Base-by-base conservation (phyloP, 2,329 filamentous ascomycete genomes). In the Raffaelea ambrosiae region DNA sequence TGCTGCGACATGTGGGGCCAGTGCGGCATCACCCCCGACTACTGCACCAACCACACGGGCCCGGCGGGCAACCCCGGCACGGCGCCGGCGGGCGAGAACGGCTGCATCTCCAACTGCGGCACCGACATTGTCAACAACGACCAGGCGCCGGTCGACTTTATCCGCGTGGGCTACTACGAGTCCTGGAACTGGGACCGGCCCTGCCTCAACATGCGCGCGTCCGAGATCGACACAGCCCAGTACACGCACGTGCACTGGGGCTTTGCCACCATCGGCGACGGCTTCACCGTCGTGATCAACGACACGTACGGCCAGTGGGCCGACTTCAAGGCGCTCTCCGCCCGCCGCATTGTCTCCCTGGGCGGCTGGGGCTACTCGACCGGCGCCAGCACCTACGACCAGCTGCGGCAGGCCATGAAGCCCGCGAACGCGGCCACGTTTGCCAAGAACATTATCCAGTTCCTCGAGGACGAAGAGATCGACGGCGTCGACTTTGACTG, bases 341-440 rank as follows among this genome's bases (percentile, higher is more conserved):
- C 68, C 4, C 58, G 67, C 48, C 58, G 55, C n/a, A 65, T 72
- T 35, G 7, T 73, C 2, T 63, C 66, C 0, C 65, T 74, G 52
- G 70, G 70, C 13, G 70, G 71, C 13, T 73, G 70, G 71, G 57
- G 54, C 1, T 70, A 67, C 48, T 68, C 63, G 0, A 70, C 66
- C 0, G 56, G 61, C 13, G 51, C 58, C 0, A 51, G 33, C n/a
- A 69, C 65, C 1, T 68, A 62, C 49, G 16, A 23, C 21, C 66
- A 69, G 29, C 62, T 72, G 48, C 59, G 68, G 3, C 23, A 51
- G 5, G 55, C 44, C 26, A 44, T 53, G 11, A 53, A 36, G 5
- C n/a, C 33, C 4, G 50, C 36, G 18, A 52, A 56, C 40, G 44
- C 48, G 21, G 3, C 29, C 21, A 35, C 42, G 14, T 36, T 54